A percentile compares a stretch with the other conserved stretches of the same genome.
Evolutionary conservation across 768 basidiomycete species (phyloP).

Genomic region (Suillus alpinus): DNA sequence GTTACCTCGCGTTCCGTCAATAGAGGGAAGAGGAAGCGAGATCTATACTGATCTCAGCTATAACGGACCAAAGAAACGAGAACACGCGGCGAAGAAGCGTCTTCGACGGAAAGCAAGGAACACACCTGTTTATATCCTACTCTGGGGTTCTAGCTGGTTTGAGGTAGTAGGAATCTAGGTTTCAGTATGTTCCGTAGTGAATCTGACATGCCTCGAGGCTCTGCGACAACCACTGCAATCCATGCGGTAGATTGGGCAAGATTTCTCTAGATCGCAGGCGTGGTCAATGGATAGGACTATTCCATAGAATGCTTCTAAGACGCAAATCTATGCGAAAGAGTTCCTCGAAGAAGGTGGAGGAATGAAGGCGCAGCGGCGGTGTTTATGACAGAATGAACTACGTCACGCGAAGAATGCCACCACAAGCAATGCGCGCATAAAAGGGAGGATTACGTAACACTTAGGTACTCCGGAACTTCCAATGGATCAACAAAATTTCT

Average conservation of each 20-base stretch:
- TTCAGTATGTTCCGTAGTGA: neutral
- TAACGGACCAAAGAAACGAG: slow-evolving; percentile 1
- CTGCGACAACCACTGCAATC: neutral
- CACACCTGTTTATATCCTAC: slow-evolving; percentile 4
- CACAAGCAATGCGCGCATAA: neutral
- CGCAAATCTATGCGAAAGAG: neutral
- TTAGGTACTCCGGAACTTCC: neutral
- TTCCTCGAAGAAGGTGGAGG: neutral
- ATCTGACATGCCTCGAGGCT: neutral
- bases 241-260: neutral
- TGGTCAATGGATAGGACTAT: neutral
- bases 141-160: neutral
- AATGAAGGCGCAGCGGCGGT: neutral
- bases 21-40: slow-evolving; percentile 3
- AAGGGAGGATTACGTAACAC: slow-evolving; percentile 12
- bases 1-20: slow-evolving; percentile 1
- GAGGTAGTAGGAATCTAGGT: neutral
- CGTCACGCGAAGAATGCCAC: neutral
- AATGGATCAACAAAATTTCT: slow-evolving; percentile 17
- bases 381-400: slow-evolving; percentile 1
- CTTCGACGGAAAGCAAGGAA: slow-evolving; percentile 4
- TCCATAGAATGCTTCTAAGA: neutral
- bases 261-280: neutral
- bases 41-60: slow-evolving; percentile 1
- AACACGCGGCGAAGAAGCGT: slow-evolving; percentile 2